Base-by-base conservation (phyloP, 23 red algal species). In the Chondrus crispus region DNA sequence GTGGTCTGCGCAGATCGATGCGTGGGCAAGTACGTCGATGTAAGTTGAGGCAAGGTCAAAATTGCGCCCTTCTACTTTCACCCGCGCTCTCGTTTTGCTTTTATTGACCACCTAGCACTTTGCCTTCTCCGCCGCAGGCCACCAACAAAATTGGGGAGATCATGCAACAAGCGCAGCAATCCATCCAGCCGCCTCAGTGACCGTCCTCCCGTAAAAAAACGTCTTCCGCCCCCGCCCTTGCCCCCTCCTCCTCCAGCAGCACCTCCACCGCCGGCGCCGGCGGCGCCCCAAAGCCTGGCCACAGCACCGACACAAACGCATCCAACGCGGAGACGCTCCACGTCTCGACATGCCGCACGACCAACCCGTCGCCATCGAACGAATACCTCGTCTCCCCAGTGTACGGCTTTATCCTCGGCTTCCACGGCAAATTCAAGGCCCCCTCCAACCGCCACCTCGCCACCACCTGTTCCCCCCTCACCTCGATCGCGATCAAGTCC, bases 1-100 rank as follows among this genome's bases (percentile, higher is more conserved):
- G 11, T 88, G 85, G 94, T 96, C 14, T 96, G 94, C 73, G 94
- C 88, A 5, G 94, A 96, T 60, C 84, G 94, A 18, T 96, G 94
- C 68, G 85, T 96, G 12, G 87, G 85, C 46, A 96, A 96, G 43
- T 96, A 96, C 71, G 84, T 96, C 46, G 85, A 96, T 33, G 94
- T 96, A 96, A 58, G 86, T 87, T n/a, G n/a, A n/a, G n/a, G n/a
- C n/a, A n/a, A n/a, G n/a, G n/a, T n/a, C n/a, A n/a, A n/a, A n/a
- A n/a, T n/a, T n/a, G n/a, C n/a, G n/a, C n/a, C n/a, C n/a, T n/a
- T n/a, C n/a, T n/a, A n/a, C n/a, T n/a, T n/a, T n/a, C n/a, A n/a
- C n/a, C n/a, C n/a, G n/a, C n/a, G n/a, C n/a, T n/a, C n/a, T n/a
- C n/a, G n/a, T n/a, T n/a, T n/a, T n/a, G n/a, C n/a, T n/a, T n/a